These are phyloP conservation scores for Litsea cubeba DNA, from an alignment of 164 flowering plant genomes.

Conservation along the genomic window DNA sequence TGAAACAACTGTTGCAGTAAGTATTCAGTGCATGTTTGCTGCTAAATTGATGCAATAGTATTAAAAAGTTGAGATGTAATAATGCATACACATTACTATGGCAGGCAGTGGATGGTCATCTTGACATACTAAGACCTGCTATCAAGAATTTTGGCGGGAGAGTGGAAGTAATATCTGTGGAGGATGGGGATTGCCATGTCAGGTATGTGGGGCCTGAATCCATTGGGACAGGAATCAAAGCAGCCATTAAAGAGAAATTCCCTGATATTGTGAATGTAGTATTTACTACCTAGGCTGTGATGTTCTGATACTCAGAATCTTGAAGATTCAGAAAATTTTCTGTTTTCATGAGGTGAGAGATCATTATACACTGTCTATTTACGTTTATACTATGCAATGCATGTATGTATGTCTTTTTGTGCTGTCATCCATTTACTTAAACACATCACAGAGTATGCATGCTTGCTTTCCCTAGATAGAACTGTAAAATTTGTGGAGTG, in stretches of 20 bases:
- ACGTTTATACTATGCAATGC: background rate
- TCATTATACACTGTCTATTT: background rate
- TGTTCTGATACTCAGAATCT: background rate
- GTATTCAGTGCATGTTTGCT: conserved; percentile 3
- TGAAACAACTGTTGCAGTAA: conserved; percentile 68
- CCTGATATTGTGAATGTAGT: conserved; percentile 70
- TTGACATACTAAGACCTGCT: conserved; percentile 84
- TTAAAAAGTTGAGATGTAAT: background rate
- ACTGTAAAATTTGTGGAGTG: no score
- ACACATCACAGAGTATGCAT: no score
- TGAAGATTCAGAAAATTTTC: background rate
- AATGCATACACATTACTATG: background rate
- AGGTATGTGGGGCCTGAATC: conserved; percentile 86
- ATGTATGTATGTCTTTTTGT: background rate
- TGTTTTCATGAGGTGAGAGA: background rate
- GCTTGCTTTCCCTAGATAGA: no score
- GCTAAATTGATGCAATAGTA: background rate
- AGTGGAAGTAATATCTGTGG: conserved; percentile 71
- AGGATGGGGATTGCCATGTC: conserved; percentile 64
- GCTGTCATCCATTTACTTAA: background rate
- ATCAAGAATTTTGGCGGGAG: conserved; percentile 85
- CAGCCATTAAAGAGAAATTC: conserved; percentile 94
- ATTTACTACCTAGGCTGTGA: conserved; percentile 31
- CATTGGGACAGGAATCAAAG: conserved; percentile 86
- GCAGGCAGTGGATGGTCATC: conserved; percentile 82